Base-by-base conservation (phyloP, 495 filamentous ascomycete species). In the Neohortaea acidophila region DNA sequence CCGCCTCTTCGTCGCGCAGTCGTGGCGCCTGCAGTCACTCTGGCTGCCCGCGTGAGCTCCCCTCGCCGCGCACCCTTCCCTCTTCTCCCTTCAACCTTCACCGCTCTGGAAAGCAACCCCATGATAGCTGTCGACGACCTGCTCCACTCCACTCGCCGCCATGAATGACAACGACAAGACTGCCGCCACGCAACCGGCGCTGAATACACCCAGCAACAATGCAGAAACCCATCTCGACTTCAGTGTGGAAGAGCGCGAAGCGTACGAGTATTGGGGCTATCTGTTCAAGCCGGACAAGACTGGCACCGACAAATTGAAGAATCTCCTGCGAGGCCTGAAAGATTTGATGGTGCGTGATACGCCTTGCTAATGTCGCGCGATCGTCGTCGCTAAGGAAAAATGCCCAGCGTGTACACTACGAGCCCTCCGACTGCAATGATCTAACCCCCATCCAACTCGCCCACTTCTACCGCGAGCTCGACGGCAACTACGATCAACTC, bases 401-500 rank as follows among this genome's bases (percentile, higher is more conserved):
- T 34, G 29, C 30, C 24, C 29, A 35, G 21, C 35, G 42, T 25
- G 26, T 19, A 21, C 47, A 54, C n/a, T 54, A 38, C 36, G 28
- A 36, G 14, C 33, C 21, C 30, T 37, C 30, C 29, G 29, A 35
- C 44, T 79, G 71, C 67, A 71, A 55, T 59, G 68, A 74, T 49
- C 64, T 97, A 24, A 84, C 72, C 2, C 86, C 91, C 0, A 62
- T 70, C 25, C 91, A 94, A 56, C 68, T 97, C 20, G 79, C 87
- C 2, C 60, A 72, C 9, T 97, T 93, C 62, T 97, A 97, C 59
- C 79, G 77, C 47, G 66, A 72, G 27, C 80, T 92, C 21, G 85
- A 84, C 41, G 85, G 87, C 26, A 77, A 94, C 56, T 94, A 84
- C 56, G 87, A 97, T 54, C 62, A 69, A 8, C 65, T 97, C 27